A percentile compares a stretch with the other conserved stretches of the same genome.
phyloP scores from a whole-genome alignment of 352 stramenopile genomes.

The Aphanomyces astaci region DNA sequence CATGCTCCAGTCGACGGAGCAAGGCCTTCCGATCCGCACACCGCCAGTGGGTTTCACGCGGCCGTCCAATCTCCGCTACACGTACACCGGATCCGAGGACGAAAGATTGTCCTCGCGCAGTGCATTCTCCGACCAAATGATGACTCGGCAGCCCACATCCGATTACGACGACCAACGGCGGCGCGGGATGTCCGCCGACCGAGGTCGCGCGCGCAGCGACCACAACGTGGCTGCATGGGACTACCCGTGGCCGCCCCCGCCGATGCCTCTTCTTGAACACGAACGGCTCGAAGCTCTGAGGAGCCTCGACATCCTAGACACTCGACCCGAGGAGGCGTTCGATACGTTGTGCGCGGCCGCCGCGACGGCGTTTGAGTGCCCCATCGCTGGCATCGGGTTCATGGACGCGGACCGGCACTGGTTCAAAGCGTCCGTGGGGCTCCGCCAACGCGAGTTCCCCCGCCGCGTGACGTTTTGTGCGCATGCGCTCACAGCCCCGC shows the following conservation, averaged over 20 bases:
- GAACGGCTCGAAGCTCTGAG: conserved; percentile 45
- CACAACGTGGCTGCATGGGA: conserved; percentile 27
- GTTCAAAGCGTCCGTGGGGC: neutral
- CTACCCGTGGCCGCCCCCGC: conserved; percentile 67
- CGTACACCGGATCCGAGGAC: neutral
- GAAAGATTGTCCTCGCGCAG: neutral
- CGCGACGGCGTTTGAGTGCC: conserved; percentile 53
- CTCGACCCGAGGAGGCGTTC: conserved; percentile 46
- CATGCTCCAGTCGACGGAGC: conserved; percentile 30
- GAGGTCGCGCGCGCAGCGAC: neutral
- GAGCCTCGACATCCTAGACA: conserved; percentile 50
- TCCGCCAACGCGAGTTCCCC: neutral
- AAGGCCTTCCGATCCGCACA: neutral
- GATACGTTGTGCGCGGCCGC: conserved; percentile 77
- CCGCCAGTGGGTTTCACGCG: neutral
- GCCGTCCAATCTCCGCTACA: conserved; percentile 13
- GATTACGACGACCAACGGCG: neutral
- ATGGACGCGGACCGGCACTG: neutral
- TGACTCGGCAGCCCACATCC: neutral
- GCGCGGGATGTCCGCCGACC: neutral
- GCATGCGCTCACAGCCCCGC: neutral
- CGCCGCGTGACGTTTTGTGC: neutral
- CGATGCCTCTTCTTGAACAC: conserved; percentile 42
- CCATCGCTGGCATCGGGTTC: conserved; percentile 73
- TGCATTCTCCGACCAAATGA: neutral